These are phyloP conservation scores for Syncephalis plumigaleata DNA, from an alignment of 371 early-diverging fungal genomes.

Conservation along the genomic window DNA sequence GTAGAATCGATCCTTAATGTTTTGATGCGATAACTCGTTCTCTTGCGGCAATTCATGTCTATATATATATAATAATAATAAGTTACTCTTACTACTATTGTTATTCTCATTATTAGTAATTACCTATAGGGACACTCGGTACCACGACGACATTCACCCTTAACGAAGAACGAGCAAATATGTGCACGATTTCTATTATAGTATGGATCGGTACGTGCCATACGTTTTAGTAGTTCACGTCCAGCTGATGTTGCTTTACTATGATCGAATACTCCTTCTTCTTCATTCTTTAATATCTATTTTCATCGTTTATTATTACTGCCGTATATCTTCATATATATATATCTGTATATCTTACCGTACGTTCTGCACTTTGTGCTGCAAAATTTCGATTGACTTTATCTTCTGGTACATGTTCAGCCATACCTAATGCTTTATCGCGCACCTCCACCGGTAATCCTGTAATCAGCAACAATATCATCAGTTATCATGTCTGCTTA, in stretches of 20 bases:
- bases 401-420: constrained; percentile 56
- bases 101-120: background rate
- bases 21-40: constrained; percentile 67
- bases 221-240: constrained; percentile 54
- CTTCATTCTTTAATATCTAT: constrained; percentile 20
- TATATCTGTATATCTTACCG: constrained; percentile 21
- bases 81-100: no score
- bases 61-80: background rate
- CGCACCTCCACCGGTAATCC: constrained; percentile 84
- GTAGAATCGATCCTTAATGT: constrained; percentile 82
- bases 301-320: constrained; percentile 4
- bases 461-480: constrained; percentile 5
- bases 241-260: constrained; percentile 61
- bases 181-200: constrained; percentile 81
- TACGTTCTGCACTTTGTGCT: constrained; percentile 64
- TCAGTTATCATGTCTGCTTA: background rate
- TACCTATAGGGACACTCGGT: constrained; percentile 74
- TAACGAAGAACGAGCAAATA: constrained; percentile 88
- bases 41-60: constrained; percentile 81
- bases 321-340: background rate
- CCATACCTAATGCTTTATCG: constrained; percentile 63
- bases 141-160: constrained; percentile 85
- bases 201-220: constrained; percentile 80
- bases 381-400: constrained; percentile 82
- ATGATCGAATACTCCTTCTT: constrained; percentile 42